phyloP scores from a whole-genome alignment of 2,329 filamentous ascomycete genomes.

The Fusarium sp. region DNA sequence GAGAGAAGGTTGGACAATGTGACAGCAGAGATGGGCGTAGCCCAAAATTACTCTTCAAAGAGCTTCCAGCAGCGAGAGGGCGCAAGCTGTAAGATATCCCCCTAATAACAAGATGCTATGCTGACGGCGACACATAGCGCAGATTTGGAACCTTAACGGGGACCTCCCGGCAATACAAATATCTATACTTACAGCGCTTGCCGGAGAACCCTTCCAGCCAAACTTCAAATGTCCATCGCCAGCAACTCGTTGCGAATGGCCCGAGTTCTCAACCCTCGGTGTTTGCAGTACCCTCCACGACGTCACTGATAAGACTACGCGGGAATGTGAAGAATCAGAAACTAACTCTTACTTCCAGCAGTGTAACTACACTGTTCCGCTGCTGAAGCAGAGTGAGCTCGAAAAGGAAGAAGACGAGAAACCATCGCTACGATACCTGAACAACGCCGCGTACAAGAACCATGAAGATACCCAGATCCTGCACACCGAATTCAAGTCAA shows the following conservation, averaged over 20 bases:
- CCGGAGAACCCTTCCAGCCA: neutral
- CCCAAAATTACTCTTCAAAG: neutral
- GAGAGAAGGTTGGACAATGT: neutral
- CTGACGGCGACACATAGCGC: neutral
- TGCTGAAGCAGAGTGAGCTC: neutral
- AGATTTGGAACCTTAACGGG: neutral
- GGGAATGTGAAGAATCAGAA: neutral
- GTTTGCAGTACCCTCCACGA: neutral
- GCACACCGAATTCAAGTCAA: neutral
- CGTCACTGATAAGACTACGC: neutral
- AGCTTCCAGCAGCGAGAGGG: neutral
- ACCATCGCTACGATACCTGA: neutral
- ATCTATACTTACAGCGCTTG: neutral
- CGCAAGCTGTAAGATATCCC: neutral
- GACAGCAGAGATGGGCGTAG: neutral
- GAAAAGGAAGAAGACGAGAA: neutral
- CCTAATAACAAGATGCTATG: neutral
- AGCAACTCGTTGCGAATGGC: neutral
- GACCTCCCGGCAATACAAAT: neutral
- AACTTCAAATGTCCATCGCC: neutral
- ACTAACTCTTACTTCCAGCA: neutral
- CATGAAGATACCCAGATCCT: neutral
- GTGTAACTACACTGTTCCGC: neutral
- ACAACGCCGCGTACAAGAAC: neutral
- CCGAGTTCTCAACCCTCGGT: neutral